Percentiles rank a stretch among this genome's conserved stretches.
phyloP scores from a whole-genome alignment of 2,329 filamentous ascomycete genomes.

The Dissoconium aciculare region DNA sequence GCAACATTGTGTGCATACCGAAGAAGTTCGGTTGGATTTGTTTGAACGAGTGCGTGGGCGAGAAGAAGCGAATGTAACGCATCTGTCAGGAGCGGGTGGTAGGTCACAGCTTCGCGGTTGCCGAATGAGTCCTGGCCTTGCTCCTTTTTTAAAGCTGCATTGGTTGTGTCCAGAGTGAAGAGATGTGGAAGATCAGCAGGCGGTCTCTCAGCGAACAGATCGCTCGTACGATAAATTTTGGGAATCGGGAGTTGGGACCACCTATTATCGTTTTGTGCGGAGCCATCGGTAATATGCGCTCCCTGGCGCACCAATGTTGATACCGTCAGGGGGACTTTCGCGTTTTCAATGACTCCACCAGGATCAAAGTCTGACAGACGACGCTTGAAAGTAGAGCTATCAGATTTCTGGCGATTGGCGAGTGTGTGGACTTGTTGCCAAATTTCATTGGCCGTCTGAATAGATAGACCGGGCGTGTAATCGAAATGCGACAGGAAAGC shows the following conservation, averaged over 20 bases:
- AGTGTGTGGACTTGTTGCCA: constrained; percentile 43
- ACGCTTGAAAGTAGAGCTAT: constrained; percentile 18
- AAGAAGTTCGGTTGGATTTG: constrained; percentile 58
- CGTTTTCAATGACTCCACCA: constrained; percentile 13
- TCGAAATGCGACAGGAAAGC: constrained; percentile 60
- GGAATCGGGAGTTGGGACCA: constrained; percentile 36
- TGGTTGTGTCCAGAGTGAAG: constrained; percentile 32
- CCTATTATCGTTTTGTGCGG: constrained; percentile 23
- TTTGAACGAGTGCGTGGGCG: constrained; percentile 66
- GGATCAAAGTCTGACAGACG: constrained; percentile 17
- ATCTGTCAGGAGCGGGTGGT: constrained; percentile 66
- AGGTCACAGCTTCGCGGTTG: constrained; percentile 54
- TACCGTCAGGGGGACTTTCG: constrained; percentile 29
- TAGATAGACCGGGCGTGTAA: constrained; percentile 57
- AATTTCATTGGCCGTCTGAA: constrained; percentile 44
- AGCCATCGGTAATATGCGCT: too few species aligned
- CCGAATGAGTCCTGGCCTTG: constrained; percentile 23
- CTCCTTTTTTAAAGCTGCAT: constrained; percentile 16
- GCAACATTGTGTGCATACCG: constrained; percentile 73
- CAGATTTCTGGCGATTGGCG: constrained; percentile 30
- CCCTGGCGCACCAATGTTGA: too few species aligned
- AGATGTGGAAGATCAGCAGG: constrained; percentile 53
- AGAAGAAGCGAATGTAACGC: constrained; percentile 65
- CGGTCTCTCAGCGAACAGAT: constrained; percentile 56
- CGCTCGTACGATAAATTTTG: constrained; percentile 41